phyloP scores from a whole-genome alignment of 495 filamentous ascomycete species.

The Penicillium pancosmium region DNA sequence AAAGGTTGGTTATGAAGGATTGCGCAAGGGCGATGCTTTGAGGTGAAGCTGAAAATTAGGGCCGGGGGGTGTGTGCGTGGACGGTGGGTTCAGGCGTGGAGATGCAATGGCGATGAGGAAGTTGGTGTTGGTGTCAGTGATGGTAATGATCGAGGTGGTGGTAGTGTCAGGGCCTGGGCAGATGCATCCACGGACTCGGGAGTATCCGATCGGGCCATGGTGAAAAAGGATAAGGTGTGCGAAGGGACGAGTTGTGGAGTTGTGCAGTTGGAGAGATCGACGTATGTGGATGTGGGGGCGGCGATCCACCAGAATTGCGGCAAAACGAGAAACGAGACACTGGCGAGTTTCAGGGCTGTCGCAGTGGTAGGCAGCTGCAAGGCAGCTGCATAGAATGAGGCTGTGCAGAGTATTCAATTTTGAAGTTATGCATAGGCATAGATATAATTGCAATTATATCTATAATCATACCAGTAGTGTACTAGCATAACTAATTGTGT shows the following conservation, averaged over 20 bases:
- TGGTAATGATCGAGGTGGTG: background rate
- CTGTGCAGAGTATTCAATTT: background rate
- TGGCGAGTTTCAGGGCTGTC: background rate
- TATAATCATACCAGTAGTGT: too few relatives aligned
- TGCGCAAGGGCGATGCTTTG: background rate
- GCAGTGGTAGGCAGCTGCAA: conserved; percentile 1
- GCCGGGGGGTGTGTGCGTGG: background rate
- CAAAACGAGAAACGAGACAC: background rate
- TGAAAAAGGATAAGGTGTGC: background rate
- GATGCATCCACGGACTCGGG: conserved; percentile 4
- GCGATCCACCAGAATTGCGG: background rate
- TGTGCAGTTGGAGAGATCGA: conserved; percentile 2
- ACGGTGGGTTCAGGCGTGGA: background rate
- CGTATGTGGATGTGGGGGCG: background rate
- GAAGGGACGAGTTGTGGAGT: background rate
- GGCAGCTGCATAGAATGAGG: background rate
- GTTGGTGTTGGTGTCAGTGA: background rate
- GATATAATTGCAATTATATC: too few relatives aligned
- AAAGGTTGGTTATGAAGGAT: background rate
- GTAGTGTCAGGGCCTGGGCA: background rate
- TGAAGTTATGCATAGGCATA: background rate
- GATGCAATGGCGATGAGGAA: background rate
- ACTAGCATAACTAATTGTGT: too few relatives aligned
- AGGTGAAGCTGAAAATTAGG: background rate
- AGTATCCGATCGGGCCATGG: background rate